Conservation (phyloP, 257 asterid species). For the Nicotiana paniculata region DNA sequence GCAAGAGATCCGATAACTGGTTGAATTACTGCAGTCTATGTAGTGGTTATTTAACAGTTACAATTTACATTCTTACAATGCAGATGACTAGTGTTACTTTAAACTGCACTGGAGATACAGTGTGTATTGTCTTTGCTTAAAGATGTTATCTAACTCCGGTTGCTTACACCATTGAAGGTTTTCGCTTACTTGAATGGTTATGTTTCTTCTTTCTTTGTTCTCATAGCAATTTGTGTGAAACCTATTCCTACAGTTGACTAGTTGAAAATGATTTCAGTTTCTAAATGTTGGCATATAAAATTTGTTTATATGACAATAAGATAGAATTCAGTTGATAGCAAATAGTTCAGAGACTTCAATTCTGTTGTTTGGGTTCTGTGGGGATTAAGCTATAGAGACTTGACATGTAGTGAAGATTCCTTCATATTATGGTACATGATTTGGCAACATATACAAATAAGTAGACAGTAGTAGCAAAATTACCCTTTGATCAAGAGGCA, state of each 20-base stretch:
- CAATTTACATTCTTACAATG: not conserved
- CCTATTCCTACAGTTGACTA: not conserved
- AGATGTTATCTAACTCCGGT: not conserved
- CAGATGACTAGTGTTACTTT: not conserved
- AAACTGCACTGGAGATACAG: not conserved
- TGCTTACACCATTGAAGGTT: not conserved
- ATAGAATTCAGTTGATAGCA: not conserved
- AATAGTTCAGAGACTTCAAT: not conserved
- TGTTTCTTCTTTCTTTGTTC: not conserved
- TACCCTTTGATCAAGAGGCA: not conserved
- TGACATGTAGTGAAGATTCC: not conserved
- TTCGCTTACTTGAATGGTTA: not conserved
- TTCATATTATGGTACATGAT: not conserved
- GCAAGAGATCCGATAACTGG: not conserved
- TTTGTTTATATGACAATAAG: not conserved
- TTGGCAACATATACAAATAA: not conserved
- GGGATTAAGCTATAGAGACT: not conserved
- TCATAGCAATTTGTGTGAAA: not conserved
- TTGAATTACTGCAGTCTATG: not conserved
- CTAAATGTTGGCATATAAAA: not conserved
- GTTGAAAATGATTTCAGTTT: conserved; percentile 1
- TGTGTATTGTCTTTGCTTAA: not conserved
- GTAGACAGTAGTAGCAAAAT: not conserved
- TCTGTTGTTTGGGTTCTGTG: not conserved
- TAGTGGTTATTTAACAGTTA: not conserved